These are phyloP conservation scores for Aspergillus floridensis DNA, from an alignment of 2,329 filamentous ascomycete genomes.

Conservation along the genomic window DNA sequence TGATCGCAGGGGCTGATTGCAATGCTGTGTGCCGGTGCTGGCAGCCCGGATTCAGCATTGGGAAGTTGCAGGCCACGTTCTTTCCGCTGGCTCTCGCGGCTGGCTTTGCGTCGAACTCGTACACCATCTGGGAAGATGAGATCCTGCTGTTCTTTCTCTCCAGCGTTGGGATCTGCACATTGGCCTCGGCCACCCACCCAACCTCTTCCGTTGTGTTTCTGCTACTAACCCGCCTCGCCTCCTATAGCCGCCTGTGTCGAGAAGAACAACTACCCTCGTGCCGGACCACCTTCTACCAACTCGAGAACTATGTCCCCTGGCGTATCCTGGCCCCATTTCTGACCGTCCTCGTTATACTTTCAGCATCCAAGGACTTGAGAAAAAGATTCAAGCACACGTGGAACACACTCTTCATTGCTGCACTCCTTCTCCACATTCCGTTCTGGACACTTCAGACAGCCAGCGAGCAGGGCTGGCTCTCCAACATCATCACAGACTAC, in stretches of 20 bases:
- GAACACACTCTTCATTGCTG: neutral
- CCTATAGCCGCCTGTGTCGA: constrained; percentile 84
- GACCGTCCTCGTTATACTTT: neutral
- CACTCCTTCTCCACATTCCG: neutral
- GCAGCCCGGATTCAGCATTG: constrained; percentile 19
- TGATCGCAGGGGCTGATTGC: neutral
- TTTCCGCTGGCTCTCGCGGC: constrained; percentile 56
- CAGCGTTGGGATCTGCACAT: constrained; percentile 77
- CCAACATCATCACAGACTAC: neutral
- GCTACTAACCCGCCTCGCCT: constrained; percentile 71
- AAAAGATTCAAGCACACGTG: neutral
- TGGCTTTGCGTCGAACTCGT: constrained; percentile 88
- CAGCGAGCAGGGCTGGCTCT: neutral
- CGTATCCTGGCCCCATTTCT: neutral
- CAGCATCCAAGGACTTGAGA: neutral
- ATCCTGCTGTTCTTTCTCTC: constrained; percentile 86
- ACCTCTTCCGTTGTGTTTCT: constrained; percentile 85
- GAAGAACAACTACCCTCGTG: constrained; percentile 99
- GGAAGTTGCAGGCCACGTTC: constrained; percentile 64
- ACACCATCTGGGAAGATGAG: constrained; percentile 96
- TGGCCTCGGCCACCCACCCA: constrained; percentile 73
- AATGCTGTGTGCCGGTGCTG: neutral
- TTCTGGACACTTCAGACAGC: neutral
- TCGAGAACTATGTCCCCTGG: neutral
- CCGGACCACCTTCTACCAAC: constrained; percentile 61